A percentile compares a stretch with the other conserved stretches of the same genome.
Evolutionary conservation across 495 filamentous ascomycete genomes (phyloP).

Genomic region (Copromyces sp.): DNA sequence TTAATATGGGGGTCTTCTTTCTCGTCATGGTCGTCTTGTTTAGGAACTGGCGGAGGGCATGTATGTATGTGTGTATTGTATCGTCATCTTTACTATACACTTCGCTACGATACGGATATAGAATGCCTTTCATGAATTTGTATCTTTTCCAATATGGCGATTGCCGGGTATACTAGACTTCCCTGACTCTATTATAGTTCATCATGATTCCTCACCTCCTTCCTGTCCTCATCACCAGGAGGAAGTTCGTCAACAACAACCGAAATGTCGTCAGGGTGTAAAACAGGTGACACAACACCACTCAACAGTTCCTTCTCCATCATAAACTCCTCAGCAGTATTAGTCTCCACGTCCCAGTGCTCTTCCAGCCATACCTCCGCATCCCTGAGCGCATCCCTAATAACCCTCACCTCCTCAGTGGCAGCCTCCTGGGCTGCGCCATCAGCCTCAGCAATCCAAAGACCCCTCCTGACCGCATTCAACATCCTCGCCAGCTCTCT

Average conservation of each 20-base stretch:
- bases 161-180: not conserved
- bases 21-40: not conserved
- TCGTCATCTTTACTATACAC: not conserved
- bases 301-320: conserved; percentile 90
- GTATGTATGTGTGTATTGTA: not conserved
- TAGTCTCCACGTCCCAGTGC: conserved; percentile 56
- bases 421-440: not conserved
- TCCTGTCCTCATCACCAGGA: not conserved
- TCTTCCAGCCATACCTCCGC: conserved; percentile 85
- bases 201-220: not conserved
- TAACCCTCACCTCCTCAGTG: conserved; percentile 13
- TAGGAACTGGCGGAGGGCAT: not conserved
- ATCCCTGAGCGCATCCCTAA: conserved; percentile 87
- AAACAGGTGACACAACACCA: not conserved
- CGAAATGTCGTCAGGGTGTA: not conserved
- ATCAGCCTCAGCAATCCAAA: conserved; percentile 33
- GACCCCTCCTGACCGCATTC: conserved; percentile 90
- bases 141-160: not conserved
- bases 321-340: conserved; percentile 81
- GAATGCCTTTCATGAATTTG: not conserved
- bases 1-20: not conserved
- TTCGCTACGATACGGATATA: not conserved
- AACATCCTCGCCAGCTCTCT: conserved; percentile 86
- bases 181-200: not conserved
- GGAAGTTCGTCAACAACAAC: not conserved